phyloP scores from a whole-genome alignment of 345 rosid genomes.

The Atalantia buxifolia region DNA sequence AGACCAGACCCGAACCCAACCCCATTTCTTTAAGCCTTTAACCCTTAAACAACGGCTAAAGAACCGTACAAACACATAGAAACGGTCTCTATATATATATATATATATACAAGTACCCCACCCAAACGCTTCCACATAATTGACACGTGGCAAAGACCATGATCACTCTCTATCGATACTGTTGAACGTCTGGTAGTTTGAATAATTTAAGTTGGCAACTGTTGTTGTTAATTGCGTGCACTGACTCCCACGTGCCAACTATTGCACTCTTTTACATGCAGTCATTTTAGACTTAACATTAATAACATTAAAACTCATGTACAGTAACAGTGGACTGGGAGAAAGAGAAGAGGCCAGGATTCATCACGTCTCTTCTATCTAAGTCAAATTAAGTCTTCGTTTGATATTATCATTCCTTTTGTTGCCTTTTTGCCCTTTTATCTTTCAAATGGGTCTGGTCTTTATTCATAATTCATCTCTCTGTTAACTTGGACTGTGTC shows the following conservation, averaged over 20 bases:
- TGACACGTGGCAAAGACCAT: constrained; percentile 22
- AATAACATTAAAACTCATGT: not conserved
- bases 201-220: not conserved
- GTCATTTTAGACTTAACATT: not conserved
- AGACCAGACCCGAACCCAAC: not conserved
- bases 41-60: constrained; percentile 24
- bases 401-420: not conserved
- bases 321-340: too few species aligned
- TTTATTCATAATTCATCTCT: not conserved
- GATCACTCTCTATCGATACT: constrained; percentile 7
- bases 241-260: constrained; percentile 45
- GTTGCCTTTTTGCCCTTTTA: constrained; percentile 16
- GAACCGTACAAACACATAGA: constrained; percentile 9
- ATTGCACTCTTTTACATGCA: not conserved
- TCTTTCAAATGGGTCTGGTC: not conserved
- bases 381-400: not conserved
- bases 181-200: not conserved
- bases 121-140: not conserved
- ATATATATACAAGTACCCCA: not conserved
- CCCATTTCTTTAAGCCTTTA: not conserved
- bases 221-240: constrained; percentile 9
- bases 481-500: not conserved
- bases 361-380: constrained; percentile 19
- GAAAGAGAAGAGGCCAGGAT: not conserved
- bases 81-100: constrained; percentile 11